These are phyloP conservation scores for Penicillium sp. DNA, from an alignment of 2,329 filamentous ascomycete genomes.

Conservation along the genomic window DNA sequence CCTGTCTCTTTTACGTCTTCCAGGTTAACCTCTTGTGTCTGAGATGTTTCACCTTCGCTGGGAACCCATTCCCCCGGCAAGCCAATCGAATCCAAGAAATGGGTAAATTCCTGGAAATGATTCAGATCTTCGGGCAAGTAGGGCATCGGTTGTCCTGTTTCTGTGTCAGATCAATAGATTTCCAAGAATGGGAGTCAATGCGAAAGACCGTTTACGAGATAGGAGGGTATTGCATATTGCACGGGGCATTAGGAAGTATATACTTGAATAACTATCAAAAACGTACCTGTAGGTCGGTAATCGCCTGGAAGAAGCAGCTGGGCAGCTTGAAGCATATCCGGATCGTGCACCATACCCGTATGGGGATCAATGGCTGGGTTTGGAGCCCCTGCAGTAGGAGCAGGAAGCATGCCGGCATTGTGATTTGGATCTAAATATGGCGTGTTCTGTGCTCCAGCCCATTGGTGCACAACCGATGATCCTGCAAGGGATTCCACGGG, in stretches of 20 bases:
- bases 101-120: constrained; percentile 39
- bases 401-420: constrained; percentile 20
- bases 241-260: not conserved
- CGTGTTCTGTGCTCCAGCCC: constrained; percentile 28
- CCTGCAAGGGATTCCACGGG: constrained; percentile 26
- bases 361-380: constrained; percentile 19
- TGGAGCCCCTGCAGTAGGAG: constrained; percentile 13
- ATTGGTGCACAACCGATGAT: constrained; percentile 27
- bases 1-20: constrained; percentile 26
- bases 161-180: constrained; percentile 6
- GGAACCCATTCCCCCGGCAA: constrained; percentile 37
- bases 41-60: constrained; percentile 25
- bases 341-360: constrained; percentile 31
- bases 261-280: constrained; percentile 1
- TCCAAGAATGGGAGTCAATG: not conserved
- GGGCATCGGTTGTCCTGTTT: constrained; percentile 28
- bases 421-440: constrained; percentile 30
- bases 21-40: constrained; percentile 26
- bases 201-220: too few species aligned
- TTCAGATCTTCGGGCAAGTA: constrained; percentile 37
- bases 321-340: constrained; percentile 42
- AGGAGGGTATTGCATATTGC: not conserved
- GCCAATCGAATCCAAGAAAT: constrained; percentile 39
- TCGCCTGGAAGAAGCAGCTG: constrained; percentile 35
- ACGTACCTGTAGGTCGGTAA: constrained; percentile 28